Evolutionary conservation across 352 stramenopile species (phyloP), one percentile per base, ranked within the genome.

Genomic region (Globisporangium polare): DNA sequence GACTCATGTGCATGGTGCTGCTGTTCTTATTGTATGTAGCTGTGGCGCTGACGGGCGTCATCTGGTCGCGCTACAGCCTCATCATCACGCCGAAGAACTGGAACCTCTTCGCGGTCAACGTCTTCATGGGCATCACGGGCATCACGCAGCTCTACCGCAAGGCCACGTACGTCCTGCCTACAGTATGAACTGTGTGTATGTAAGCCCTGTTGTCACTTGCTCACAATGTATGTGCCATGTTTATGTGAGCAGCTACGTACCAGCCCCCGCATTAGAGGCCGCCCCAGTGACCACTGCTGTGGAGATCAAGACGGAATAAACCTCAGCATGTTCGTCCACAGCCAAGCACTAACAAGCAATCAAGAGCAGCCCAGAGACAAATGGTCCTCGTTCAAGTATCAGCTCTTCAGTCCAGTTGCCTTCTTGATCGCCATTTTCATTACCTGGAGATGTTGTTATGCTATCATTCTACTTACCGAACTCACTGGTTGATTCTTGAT

Each of bases 11-110:
- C 10, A 5, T 57, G 6, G 37, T 24, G 18, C 29, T 33, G 29
- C 29, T 33, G 29, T 7, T 33, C 5, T 33, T 33, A 33, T 33
- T 54, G 22, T 33, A 10, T 29, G 43, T 50, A 77, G 87, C 88
- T 20, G 82, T 96, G 57, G 83, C 83, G 39, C 63, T 66, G 41
- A 96, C 88, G 12, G 88, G 88, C n/a, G 63, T 96, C 58, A 96
- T 97, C 65, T 97, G 89, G 88, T 94, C 84, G 29, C 83, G 89
- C 53, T 97, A 96, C 73, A 92, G 77, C 58, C 67, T 92, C 37
- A 77, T 96, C 33, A 94, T 97, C 61, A 95, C 82, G 31, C 89
- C 89, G 29, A 86, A 92, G 67, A 97, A 97, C 79, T 97, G 89
- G 80, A 97, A 95, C 67, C 73, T 97, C 17, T 92, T 97, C 62